Percentiles rank a stretch among this genome's conserved stretches.
These are phyloP conservation scores for Cubamyces lactineus DNA, from an alignment of 768 basidiomycete genomes.

Conservation along the genomic window DNA sequence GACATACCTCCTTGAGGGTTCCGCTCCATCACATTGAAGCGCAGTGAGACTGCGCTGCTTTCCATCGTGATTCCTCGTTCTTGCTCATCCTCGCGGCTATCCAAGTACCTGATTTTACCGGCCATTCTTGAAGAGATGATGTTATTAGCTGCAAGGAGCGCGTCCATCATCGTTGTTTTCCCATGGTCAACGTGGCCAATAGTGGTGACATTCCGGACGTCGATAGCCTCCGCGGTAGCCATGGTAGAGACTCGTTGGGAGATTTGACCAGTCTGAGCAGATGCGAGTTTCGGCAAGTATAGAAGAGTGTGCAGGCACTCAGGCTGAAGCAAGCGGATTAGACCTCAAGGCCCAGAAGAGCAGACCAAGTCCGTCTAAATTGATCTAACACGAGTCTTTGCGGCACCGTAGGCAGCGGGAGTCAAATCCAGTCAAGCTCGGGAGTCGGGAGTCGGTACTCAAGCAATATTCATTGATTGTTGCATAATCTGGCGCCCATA, in stretches of 20 bases:
- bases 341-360: too few relatives aligned
- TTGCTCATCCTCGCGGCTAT: conserved; percentile 96
- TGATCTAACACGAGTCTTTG: too few relatives aligned
- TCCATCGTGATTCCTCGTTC: conserved; percentile 99
- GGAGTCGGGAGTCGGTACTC: too few relatives aligned
- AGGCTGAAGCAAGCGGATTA: too few relatives aligned
- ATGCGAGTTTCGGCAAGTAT: too few relatives aligned
- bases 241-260: background rate
- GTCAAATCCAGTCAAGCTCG: too few relatives aligned
- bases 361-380: too few relatives aligned
- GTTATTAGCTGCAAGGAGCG: conserved; percentile 93
- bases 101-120: conserved; percentile 94
- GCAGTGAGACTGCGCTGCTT: conserved; percentile 89
- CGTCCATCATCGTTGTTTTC: conserved; percentile 95
- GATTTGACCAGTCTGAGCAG: too few relatives aligned
- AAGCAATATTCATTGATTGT: too few relatives aligned
- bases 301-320: too few relatives aligned
- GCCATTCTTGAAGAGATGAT: conserved; percentile 96
- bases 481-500: too few relatives aligned
- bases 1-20: conserved; percentile 58
- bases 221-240: conserved; percentile 31
- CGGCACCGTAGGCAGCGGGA: too few relatives aligned
- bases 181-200: conserved; percentile 95
- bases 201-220: conserved; percentile 80
- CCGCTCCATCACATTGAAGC: conserved; percentile 78